Percentiles rank a stretch among this genome's conserved stretches.
Conservation (phyloP, 1,139 yeast genomes). For the Yamadazyma atmosphaerica region DNA sequence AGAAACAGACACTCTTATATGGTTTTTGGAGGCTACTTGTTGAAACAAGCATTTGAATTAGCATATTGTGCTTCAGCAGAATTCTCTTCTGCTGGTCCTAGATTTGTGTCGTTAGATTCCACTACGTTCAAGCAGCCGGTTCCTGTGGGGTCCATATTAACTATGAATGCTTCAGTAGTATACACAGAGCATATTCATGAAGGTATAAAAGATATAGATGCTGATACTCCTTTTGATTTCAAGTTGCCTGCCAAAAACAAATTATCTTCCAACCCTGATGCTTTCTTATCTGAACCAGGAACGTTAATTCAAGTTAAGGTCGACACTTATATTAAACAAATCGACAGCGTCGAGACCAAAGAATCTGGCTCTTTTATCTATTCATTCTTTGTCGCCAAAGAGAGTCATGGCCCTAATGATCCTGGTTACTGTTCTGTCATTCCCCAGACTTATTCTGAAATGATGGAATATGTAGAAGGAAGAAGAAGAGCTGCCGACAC, state of each 20-base stretch:
- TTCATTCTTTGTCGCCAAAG: slow-evolving; percentile 78
- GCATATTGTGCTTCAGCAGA: slow-evolving; percentile 93
- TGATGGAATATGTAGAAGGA: slow-evolving; percentile 89
- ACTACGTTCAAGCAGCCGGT: slow-evolving; percentile 92
- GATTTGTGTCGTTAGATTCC: slow-evolving; percentile 86
- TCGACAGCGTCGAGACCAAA: slow-evolving; percentile 59
- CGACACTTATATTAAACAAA: slow-evolving; percentile 70
- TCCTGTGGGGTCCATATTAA: slow-evolving; percentile 88
- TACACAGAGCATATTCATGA: slow-evolving; percentile 72
- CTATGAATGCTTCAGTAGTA: slow-evolving; percentile 77
- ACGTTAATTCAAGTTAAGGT: slow-evolving; percentile 87
- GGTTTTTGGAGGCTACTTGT: slow-evolving; percentile 91
- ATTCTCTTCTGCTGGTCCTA: slow-evolving; percentile 77
- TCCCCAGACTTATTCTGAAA: slow-evolving; percentile 86
- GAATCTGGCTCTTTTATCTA: slow-evolving; percentile 87
- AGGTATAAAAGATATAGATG: slow-evolving; percentile 26
- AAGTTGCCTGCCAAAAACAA: slow-evolving; percentile 58
- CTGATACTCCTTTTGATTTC: slow-evolving; percentile 47
- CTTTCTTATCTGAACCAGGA: slow-evolving; percentile 75
- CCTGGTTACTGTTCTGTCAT: slow-evolving; percentile 64
- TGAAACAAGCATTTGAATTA: slow-evolving; percentile 88
- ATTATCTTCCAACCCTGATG: slow-evolving; percentile 51
- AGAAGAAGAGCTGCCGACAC: slow-evolving; percentile 87
- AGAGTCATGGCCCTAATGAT: slow-evolving; percentile 30
- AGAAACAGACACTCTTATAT: slow-evolving; percentile 91